A percentile compares a stretch with the other conserved stretches of the same genome.
phyloP scores from a whole-genome alignment of 306 rosid species.

The Vigna nakashimae region DNA sequence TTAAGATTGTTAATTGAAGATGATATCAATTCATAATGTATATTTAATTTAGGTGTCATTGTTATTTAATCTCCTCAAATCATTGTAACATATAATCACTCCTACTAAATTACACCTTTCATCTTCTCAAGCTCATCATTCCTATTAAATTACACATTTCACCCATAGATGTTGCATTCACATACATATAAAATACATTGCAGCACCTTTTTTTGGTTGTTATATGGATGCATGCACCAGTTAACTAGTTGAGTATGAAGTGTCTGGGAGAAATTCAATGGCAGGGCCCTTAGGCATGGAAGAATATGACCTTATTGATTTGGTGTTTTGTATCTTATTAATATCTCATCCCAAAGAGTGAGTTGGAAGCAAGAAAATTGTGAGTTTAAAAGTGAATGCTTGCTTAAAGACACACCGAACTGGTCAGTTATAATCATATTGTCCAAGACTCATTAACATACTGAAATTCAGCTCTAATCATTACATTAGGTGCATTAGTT shows the following conservation, averaged over 20 bases:
- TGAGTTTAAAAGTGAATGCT: constrained; percentile 23
- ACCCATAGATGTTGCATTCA: no score
- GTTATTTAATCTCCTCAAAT: no score
- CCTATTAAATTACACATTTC: no score
- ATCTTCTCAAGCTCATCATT: no score
- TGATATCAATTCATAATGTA: no score
- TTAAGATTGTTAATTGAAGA: no score
- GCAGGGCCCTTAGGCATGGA: neutral
- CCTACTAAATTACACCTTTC: no score
- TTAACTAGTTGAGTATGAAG: neutral
- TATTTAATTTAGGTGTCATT: no score
- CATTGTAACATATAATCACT: no score
- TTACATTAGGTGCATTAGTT: neutral
- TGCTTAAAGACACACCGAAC: constrained; percentile 34
- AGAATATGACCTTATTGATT: neutral
- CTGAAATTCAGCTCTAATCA: constrained; percentile 22
- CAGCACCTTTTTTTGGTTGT: neutral
- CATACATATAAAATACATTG: neutral
- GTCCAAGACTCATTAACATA: constrained; percentile 1
- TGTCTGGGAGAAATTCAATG: neutral
- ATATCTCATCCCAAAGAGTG: neutral
- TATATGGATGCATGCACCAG: neutral
- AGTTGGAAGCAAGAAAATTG: constrained; percentile 21
- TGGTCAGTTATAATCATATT: constrained; percentile 33
- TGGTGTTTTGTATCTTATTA: neutral